Evolutionary conservation across 805 yeast species (phyloP), one percentile per base, ranked within the genome.

Genomic region (Saturnispora silvae): DNA sequence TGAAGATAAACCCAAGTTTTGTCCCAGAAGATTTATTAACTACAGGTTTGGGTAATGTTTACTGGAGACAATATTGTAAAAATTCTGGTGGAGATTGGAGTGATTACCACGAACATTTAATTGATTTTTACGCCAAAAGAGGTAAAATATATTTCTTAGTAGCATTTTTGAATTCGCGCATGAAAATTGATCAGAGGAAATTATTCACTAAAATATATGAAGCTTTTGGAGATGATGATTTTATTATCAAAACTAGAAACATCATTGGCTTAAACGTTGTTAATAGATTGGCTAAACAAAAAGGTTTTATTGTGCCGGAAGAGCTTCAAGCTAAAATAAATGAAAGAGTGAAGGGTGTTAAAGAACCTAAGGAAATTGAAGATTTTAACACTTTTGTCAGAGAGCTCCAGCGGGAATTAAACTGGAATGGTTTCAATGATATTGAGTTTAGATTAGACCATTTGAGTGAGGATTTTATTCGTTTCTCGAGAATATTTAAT

Each of bases 241-340:
- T 29, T 11, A 15, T 29, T 23, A 20, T 30, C 15, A 15, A 19
- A 5, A 18, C 18, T 15, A 29, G 14, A 15, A 35, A 35, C 20
- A 6, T 35, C 9, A 35, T 35, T 29, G 38, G 39, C 11, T 25
- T 30, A 16, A 23, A 36, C 6, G 28, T 30, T 31, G 19, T 35
- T 24, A 11, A 23, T 16, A 20, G 30, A 22, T 15, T 22, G 15
- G 22, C 33, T 6, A 35, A 23, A 23, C 28, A 27, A 28, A 34
- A 7, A 16, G 18, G 11, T 11, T 11, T 23, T 23, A 23, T 8
- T 23, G 25, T 23, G 11, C 25, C 25, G 8, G 25, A 23, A 8
- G 11, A 11, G 11, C 25, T 23, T 23, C 8, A 11, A 23, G 11
- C 25, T 11, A 8, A 8, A 23, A 8, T 23, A 8, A 11, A 23